phyloP scores from a whole-genome alignment of 805 yeast genomes.

The Wickerhamomyces pijperi region DNA sequence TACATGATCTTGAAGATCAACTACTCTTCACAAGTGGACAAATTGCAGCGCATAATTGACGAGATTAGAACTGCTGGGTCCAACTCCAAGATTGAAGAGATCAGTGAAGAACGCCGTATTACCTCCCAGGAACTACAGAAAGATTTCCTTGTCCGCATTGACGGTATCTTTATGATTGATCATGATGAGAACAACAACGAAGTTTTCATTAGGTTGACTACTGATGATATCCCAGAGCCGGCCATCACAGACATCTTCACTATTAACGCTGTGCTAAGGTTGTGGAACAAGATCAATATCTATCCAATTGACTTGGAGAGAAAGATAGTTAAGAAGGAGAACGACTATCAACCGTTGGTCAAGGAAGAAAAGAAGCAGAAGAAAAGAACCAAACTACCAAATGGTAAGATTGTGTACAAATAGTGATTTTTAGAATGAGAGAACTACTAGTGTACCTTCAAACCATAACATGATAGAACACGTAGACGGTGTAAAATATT shows the following conservation, averaged over 20 bases:
- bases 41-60: constrained; percentile 39
- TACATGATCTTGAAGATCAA: constrained; percentile 40
- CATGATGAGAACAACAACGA: constrained; percentile 20
- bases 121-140: constrained; percentile 28
- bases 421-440: too few relatives aligned
- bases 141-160: constrained; percentile 42
- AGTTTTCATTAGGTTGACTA: constrained; percentile 29
- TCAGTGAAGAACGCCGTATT: constrained; percentile 8
- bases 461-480: too few relatives aligned
- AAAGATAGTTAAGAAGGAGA: constrained; percentile 3
- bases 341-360: constrained; percentile 6
- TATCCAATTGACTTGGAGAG: constrained; percentile 5
- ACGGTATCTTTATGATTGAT: constrained; percentile 48
- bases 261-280: constrained; percentile 27
- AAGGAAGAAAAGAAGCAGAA: constrained; percentile 25
- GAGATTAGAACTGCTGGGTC: constrained; percentile 46
- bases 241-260: constrained; percentile 37
- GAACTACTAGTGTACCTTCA: too few relatives aligned
- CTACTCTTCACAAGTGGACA: constrained; percentile 41
- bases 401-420: constrained; percentile 42
- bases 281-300: constrained; percentile 29
- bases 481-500: too few relatives aligned
- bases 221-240: constrained; percentile 37
- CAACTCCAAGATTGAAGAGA: constrained; percentile 38
- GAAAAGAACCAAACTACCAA: constrained; percentile 40